Evolutionary conservation across 2,329 filamentous ascomycete genomes (phyloP).

Genomic region (Diaporthe citrichinensis): DNA sequence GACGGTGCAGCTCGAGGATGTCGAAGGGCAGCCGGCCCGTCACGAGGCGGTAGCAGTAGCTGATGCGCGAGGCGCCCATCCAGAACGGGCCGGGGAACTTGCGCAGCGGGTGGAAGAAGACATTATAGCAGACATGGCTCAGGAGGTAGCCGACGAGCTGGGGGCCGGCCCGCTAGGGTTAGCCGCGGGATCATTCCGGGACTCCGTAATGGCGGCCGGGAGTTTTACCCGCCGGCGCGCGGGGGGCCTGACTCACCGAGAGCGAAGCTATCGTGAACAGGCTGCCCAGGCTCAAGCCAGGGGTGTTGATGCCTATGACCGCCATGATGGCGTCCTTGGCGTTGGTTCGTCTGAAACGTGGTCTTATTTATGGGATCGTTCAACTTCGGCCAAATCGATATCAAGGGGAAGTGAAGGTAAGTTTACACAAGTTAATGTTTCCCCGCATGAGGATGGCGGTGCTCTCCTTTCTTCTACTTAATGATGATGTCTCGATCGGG

Average conservation of each 20-base stretch:
- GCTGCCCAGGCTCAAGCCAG: conserved; percentile 17
- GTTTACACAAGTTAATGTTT: background rate
- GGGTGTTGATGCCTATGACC: conserved; percentile 1
- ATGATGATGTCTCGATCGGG: conserved; percentile 1
- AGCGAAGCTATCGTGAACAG: conserved; percentile 35
- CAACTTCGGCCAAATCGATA: background rate
- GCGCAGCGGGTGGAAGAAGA: conserved; percentile 44
- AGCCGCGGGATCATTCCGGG: background rate
- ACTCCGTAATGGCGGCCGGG: background rate
- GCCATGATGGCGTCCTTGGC: conserved; percentile 5
- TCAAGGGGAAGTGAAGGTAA: background rate
- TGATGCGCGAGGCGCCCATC: conserved; percentile 40
- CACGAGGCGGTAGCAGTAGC: conserved; percentile 32
- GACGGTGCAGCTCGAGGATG: conserved; percentile 48
- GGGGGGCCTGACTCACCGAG: conserved; percentile 30
- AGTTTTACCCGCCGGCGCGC: background rate
- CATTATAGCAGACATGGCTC: conserved; percentile 37
- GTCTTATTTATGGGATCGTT: background rate
- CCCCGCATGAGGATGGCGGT: background rate
- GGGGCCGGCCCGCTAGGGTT: background rate
- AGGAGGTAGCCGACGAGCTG: conserved; percentile 34
- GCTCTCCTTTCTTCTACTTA: conserved; percentile 3
- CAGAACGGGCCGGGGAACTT: conserved; percentile 44
- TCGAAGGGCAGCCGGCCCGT: conserved; percentile 32
- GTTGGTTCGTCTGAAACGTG: background rate